Evolutionary conservation across 768 basidiomycete species (phyloP), one percentile per base, ranked within the genome.

Genomic region (Tulasnella sp.): DNA sequence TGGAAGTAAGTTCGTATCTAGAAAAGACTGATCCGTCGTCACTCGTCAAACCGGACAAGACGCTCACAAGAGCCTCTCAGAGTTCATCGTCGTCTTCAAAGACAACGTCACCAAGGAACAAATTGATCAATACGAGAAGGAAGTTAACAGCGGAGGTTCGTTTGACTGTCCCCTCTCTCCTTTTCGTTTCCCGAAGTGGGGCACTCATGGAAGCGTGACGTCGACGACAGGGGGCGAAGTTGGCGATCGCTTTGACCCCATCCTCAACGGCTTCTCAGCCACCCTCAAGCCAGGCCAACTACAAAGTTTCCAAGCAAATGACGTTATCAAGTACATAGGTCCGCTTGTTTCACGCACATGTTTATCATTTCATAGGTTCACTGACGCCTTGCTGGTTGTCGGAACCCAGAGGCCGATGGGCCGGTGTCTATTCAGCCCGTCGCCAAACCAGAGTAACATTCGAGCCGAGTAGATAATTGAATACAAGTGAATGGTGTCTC

Each of bases 11-110:
- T 25, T 25, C 15, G 19, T 8, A 54, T 54, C 11, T 7, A 1
- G 6, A 6, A 37, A 37, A n/a, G 29, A 17, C 2, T 39, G 15
- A 22, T 40, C 15, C 71, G 19, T 14, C 19, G 38, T 29, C 36
- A 29, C 64, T 12, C 29, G 36, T 29, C 64, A 67, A 7, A 22
- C 36, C 8, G 25, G 12, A 36, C 25, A 29, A 36, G 64, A 29
- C 15, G 1, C 29, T 17, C 39, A 72, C 29, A 7, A 22, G 22
- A 71, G 6, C 25, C n/a, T 38, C n/a, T 25, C 31, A 76, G 75
- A 74, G 1, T 74, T 76, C 68, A 76, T 76, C 76, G 71, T 76
- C 69, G 76, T 76, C 76, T 76, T 76, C 69, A 76, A 76, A 38
- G 69, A 76, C 39, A 8, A 39, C n/a, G 76, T 68, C 31, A 74